Evolutionary conservation across 78 protist genomes (phyloP).

Genomic region (Pigoraptor vietnamica): DNA sequence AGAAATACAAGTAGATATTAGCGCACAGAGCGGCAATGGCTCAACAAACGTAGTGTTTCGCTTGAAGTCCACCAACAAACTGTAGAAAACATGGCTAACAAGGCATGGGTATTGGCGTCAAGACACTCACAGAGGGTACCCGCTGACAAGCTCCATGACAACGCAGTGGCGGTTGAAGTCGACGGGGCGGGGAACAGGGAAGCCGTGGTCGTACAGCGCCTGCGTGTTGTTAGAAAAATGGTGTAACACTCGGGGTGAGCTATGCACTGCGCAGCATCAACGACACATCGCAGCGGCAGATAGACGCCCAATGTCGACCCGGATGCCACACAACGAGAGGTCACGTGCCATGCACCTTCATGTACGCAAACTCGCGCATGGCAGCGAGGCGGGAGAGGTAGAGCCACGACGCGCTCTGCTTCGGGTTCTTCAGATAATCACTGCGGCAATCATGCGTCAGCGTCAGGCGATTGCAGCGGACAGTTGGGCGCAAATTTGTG

Average conservation of each 20-base stretch:
- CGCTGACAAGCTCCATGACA: conserved; percentile 85
- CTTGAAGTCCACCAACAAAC: no score
- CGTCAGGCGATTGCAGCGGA: not conserved
- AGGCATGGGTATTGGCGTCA: no score
- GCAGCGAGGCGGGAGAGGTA: conserved; percentile 94
- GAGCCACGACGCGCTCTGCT: conserved; percentile 75
- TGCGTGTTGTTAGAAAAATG: no score
- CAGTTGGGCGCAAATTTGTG: not conserved
- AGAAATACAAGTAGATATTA: not conserved
- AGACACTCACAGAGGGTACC: conserved; percentile 64
- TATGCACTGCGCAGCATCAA: not conserved
- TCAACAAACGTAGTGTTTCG: no score
- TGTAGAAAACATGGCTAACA: no score
- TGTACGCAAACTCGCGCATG: conserved; percentile 92
- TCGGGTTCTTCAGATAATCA: not conserved
- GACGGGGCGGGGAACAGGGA: conserved; percentile 94
- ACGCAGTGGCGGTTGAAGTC: conserved; percentile 90
- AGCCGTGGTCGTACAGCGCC: conserved; percentile 80
- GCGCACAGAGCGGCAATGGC: no score
- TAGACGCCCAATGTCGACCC: not conserved
- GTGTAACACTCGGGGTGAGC: no score
- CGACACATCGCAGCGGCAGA: not conserved
- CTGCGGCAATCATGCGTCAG: not conserved
- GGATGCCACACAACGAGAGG: not conserved
- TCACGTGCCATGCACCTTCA: conserved; percentile 54